Evolutionary conservation across 2,329 filamentous ascomycete genomes (phyloP), one percentile per base, ranked within the genome.

Genomic region (Fusarium sp.): DNA sequence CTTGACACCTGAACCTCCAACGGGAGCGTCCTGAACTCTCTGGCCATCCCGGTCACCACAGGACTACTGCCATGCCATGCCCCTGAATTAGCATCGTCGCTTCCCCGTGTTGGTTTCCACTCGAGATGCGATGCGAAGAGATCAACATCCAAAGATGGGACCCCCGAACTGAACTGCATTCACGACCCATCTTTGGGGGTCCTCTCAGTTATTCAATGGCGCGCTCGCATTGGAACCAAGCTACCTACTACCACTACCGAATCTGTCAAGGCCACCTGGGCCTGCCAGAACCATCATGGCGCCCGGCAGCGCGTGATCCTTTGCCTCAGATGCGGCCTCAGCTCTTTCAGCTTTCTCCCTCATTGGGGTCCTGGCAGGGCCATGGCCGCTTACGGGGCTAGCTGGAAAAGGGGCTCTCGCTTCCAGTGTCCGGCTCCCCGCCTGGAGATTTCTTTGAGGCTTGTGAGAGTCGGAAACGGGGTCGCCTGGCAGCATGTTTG

Each of bases 1-100:
- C 56, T 74, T 63, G 64, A 72, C 46, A 44, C 56, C 51, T 58
- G 57, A 73, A 59, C 46, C 65, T 73, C 44, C 73, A 38, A 62
- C 71, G 67, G 68, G 71, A 55, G 57, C 53, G 69, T 61, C 64
- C 35, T 63, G 61, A 73, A 74, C 71, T 62, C 22, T 73, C 42
- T 61, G 46, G 68, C 71, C 71, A 74, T 71, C 61, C 64, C n/a
- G 40, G 40, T 31, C 58, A 20, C 67, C 31, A 46, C 29, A 38
- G 42, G 22, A 46, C 14, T 46, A 8, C 24, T 27, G 42, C n/a
- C n/a, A 6, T 40, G 38, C 38, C 12, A 61, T 73, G 31, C 14
- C 61, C 63, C 49, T 42, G 40, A 40, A 16, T 35, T 38, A 27
- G 53, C 62, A 62, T 62, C 58, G 46, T 22, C 46, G 17, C 31